Conservation (phyloP, 108 stramenopile species). For the Licmophora abbreviata region DNA sequence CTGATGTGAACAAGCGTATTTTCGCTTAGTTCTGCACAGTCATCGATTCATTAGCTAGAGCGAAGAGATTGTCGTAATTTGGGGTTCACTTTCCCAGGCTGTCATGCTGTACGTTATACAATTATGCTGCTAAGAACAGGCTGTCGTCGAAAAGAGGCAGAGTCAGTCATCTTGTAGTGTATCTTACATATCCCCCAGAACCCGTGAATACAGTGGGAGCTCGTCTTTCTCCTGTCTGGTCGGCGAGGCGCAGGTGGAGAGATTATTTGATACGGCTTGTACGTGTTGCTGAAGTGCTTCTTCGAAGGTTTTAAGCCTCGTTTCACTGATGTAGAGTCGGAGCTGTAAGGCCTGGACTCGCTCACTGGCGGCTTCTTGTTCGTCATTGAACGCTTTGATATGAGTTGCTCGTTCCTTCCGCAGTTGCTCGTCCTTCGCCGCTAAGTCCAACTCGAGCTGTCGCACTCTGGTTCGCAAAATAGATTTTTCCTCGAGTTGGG, state of each 20-base stretch:
- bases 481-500: background rate
- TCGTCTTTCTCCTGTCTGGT: background rate
- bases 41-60: background rate
- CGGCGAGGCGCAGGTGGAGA: background rate
- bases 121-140: too few relatives aligned
- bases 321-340: conserved; percentile 41
- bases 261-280: conserved; percentile 19
- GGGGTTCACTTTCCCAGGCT: too few relatives aligned
- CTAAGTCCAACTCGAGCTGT: conserved; percentile 9
- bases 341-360: conserved; percentile 34
- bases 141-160: too few relatives aligned
- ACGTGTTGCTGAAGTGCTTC: conserved; percentile 37
- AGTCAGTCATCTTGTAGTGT: too few relatives aligned
- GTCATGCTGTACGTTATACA: too few relatives aligned
- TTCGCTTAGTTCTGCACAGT: conserved; percentile 54
- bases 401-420: conserved; percentile 5
- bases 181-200: too few relatives aligned
- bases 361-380: conserved; percentile 15
- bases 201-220: conserved; percentile 3
- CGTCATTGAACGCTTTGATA: conserved; percentile 2
- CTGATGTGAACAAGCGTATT: conserved; percentile 82
- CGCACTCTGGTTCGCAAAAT: conserved; percentile 5
- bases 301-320: conserved; percentile 22
- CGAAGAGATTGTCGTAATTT: too few relatives aligned
- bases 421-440: conserved; percentile 2